A percentile compares a stretch with the other conserved stretches of the same genome.
These are phyloP conservation scores for Trichosanthes truncata DNA, from an alignment of 306 rosid genomes.

Conservation along the genomic window DNA sequence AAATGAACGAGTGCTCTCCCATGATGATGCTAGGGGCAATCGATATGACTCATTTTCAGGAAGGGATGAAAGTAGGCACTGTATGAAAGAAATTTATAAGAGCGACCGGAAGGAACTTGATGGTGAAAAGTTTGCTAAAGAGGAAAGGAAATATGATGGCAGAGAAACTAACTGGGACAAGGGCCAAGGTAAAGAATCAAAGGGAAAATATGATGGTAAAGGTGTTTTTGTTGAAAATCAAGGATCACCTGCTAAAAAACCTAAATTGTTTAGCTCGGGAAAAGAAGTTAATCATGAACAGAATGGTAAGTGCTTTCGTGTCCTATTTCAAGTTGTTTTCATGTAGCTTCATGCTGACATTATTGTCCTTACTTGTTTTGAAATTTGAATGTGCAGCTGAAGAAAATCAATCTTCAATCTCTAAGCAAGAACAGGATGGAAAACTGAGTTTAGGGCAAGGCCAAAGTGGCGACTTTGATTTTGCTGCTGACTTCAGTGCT, in stretches of 20 bases:
- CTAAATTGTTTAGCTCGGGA: conserved; percentile 33
- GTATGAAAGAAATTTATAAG: conserved; percentile 36
- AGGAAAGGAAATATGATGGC: conserved; percentile 37
- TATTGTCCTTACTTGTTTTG: conserved; percentile 6
- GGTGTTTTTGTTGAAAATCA: conserved; percentile 26
- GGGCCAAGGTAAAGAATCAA: conserved; percentile 35
- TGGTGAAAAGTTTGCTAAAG: conserved; percentile 31
- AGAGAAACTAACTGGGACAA: conserved; percentile 28
- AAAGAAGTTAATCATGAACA: conserved; percentile 33
- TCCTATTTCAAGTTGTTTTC: not conserved
- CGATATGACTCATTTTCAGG: conserved; percentile 28
- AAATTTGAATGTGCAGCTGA: conserved; percentile 36
- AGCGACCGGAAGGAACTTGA: conserved; percentile 36
- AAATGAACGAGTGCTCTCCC: conserved; percentile 32
- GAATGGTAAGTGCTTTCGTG: conserved; percentile 32
- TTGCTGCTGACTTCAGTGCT: conserved; percentile 47
- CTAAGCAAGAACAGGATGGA: conserved; percentile 29
- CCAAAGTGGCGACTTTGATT: conserved; percentile 35
- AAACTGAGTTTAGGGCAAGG: conserved; percentile 26
- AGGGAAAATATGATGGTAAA: conserved; percentile 23
- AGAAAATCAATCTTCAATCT: conserved; percentile 19
- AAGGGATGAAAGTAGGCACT: conserved; percentile 29
- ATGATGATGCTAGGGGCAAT: conserved; percentile 43
- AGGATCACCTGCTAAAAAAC: conserved; percentile 46
- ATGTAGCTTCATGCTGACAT: not conserved